Conservation (phyloP, 2,329 filamentous ascomycete species). For the Dothideomycetidae sp. region DNA sequence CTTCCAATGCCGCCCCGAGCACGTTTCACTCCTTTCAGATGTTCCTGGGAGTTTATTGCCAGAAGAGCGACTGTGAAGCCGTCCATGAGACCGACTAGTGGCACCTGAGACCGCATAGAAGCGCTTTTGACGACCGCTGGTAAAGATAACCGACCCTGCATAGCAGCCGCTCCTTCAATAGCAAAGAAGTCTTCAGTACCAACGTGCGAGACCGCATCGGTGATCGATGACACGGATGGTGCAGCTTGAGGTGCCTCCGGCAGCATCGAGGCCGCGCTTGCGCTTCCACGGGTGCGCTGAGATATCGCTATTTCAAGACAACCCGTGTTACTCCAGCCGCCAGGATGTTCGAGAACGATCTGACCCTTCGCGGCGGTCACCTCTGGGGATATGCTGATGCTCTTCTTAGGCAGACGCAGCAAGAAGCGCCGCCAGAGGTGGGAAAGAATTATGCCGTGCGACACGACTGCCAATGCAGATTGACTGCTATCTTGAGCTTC, state of each 20-base stretch:
- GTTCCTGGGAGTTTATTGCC: conserved; percentile 53
- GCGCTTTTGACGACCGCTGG: neutral
- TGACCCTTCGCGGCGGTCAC: conserved; percentile 24
- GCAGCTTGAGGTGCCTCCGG: too few relatives aligned
- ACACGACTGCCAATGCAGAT: conserved; percentile 50
- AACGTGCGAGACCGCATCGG: neutral
- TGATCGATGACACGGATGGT: neutral
- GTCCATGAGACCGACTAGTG: conserved; percentile 12
- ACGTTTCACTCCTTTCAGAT: conserved; percentile 61
- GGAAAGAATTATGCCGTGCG: conserved; percentile 70
- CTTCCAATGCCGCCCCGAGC: conserved; percentile 74
- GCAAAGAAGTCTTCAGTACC: neutral
- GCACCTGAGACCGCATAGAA: too few relatives aligned
- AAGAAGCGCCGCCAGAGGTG: conserved; percentile 52
- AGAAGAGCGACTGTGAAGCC: conserved; percentile 41
- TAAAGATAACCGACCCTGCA: neutral
- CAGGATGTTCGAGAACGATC: conserved; percentile 37
- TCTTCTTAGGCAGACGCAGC: conserved; percentile 36
- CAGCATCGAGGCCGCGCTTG: neutral
- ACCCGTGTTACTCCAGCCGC: conserved; percentile 53
- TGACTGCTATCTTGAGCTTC: conserved; percentile 18
- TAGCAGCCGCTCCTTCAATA: neutral
- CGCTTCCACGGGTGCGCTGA: neutral
- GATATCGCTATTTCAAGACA: conserved; percentile 32
- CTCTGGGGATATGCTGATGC: conserved; percentile 31